These are phyloP conservation scores for Aquilaria agallochum DNA, from an alignment of 441 rosid genomes.

Conservation along the genomic window DNA sequence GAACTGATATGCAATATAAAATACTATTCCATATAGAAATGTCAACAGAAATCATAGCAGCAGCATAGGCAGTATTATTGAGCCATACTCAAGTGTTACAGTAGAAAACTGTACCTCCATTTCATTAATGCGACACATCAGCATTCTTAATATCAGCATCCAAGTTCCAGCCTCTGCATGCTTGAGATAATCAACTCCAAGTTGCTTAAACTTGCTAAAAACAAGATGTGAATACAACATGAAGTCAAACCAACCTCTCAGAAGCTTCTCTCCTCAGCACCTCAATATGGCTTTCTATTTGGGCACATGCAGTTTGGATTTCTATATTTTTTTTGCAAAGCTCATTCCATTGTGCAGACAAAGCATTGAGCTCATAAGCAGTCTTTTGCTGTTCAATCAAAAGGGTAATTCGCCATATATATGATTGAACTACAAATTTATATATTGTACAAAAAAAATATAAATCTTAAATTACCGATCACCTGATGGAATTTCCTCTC, in stretches of 20 bases:
- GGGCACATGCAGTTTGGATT: conserved; percentile 68
- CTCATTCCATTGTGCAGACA: conserved; percentile 87
- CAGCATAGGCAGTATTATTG: too few species aligned
- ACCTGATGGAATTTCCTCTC: conserved; percentile 98
- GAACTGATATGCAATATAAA: too few species aligned
- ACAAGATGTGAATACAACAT: neutral
- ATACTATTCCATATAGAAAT: too few species aligned
- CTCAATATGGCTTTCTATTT: conserved; percentile 56
- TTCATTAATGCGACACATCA: conserved; percentile 16
- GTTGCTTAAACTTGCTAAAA: conserved; percentile 9
- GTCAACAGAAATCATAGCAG: too few species aligned
- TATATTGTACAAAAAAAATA: too few species aligned
- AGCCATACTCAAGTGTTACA: too few species aligned
- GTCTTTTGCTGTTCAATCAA: conserved; percentile 68
- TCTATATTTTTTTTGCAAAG: conserved; percentile 83
- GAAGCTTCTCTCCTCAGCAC: conserved; percentile 68
- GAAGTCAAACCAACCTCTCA: conserved; percentile 48
- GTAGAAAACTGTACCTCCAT: conserved; percentile 8
- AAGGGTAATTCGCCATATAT: conserved; percentile 1
- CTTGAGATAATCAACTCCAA: conserved; percentile 21
- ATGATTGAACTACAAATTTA: too few species aligned
- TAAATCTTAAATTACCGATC: conserved; percentile 12
- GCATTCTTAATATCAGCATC: conserved; percentile 47
- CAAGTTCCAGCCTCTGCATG: conserved; percentile 78
- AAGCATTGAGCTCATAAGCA: conserved; percentile 79